Evolutionary conservation across 176 grass and related monocot species (phyloP), one percentile per base, ranked within the genome.

Genomic region (Stipa capillata): DNA sequence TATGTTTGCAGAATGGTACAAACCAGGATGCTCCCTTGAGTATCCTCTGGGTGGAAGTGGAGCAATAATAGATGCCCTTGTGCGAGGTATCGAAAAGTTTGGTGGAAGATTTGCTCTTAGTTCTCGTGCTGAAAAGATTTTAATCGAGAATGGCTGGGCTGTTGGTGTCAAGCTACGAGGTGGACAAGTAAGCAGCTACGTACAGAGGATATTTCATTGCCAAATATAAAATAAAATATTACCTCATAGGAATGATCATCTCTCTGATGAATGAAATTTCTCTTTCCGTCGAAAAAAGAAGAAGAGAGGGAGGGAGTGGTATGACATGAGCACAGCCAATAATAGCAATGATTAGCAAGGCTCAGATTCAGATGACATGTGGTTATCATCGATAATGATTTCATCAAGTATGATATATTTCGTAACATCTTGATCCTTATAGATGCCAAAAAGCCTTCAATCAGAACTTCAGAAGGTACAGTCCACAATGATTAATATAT

Each of bases 1-100:
- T 73, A 97, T 97, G 94, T 94, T 97, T 97, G 91, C 89, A 74
- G 94, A 97, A 91, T 97, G 91, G 91, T 91, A 94, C 73, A 94
- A 94, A 81, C 91, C 89, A 57, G 94, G 89, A 24, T 92, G 91
- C 84, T 63, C 37, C 54, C 91, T 97, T 25, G 87, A 97, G 78
- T 94, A 97, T 35, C 94, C 94, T 60, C 15, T 91, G 17, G 65
- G 79, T 69, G 89, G 94, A 89, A 97, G 39, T 81, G 91, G 89
- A 54, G 89, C 82, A 63, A 78, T 91, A 52, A 88, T 93, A 66
- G 90, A 94, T 84, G 90, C 92, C 42, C 85, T 98, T 65, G 90
- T 95, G 87, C 77, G 81, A 1, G 92, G 92, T 45, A 75, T 98
- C 9, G 73, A 98, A 71, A 98, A 95, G 72, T 95, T 91, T 53